Conservation (phyloP, 495 filamentous ascomycete genomes). For the Apiosordaria backusii region DNA sequence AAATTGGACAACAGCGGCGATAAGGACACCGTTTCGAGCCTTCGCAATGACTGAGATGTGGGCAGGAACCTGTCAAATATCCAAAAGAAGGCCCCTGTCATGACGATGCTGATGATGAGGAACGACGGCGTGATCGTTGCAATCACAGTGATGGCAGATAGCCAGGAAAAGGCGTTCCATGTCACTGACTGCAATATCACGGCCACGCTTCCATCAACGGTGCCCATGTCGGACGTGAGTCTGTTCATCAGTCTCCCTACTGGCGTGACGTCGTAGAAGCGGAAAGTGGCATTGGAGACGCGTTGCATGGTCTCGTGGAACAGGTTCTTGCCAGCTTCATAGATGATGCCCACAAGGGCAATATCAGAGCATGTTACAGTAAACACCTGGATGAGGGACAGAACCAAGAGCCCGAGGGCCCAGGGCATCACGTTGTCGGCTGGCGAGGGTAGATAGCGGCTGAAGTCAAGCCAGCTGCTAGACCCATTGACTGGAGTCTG, state of each 20-base stretch:
- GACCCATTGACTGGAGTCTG: neutral
- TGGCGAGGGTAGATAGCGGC: slow-evolving; percentile 55
- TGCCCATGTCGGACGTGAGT: slow-evolving; percentile 78
- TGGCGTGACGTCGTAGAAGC: slow-evolving; percentile 83
- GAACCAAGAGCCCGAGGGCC: slow-evolving; percentile 61
- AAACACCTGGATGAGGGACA: slow-evolving; percentile 58
- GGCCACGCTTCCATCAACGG: slow-evolving; percentile 74
- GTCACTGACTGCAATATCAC: slow-evolving; percentile 62
- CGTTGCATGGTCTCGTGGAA: slow-evolving; percentile 64
- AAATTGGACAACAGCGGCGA: slow-evolving; percentile 84
- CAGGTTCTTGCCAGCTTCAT: slow-evolving; percentile 66
- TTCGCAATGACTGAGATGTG: slow-evolving; percentile 73
- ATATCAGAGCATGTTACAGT: slow-evolving; percentile 51
- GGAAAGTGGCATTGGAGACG: slow-evolving; percentile 75
- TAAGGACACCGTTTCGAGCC: slow-evolving; percentile 79
- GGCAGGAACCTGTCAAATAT: slow-evolving; percentile 74
- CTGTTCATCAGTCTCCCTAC: slow-evolving; percentile 84
- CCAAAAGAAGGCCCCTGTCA: slow-evolving; percentile 60
- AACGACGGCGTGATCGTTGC: slow-evolving; percentile 70
- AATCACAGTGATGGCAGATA: slow-evolving; percentile 69
- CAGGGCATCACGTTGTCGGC: slow-evolving; percentile 66
- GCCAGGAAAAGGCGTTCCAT: slow-evolving; percentile 63
- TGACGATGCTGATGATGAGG: slow-evolving; percentile 61
- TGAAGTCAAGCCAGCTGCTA: slow-evolving; percentile 43
- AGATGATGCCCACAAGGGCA: slow-evolving; percentile 66